Conservation (phyloP, 225 moss, liverwort and hornwort species). For the Bryum argenteum region DNA sequence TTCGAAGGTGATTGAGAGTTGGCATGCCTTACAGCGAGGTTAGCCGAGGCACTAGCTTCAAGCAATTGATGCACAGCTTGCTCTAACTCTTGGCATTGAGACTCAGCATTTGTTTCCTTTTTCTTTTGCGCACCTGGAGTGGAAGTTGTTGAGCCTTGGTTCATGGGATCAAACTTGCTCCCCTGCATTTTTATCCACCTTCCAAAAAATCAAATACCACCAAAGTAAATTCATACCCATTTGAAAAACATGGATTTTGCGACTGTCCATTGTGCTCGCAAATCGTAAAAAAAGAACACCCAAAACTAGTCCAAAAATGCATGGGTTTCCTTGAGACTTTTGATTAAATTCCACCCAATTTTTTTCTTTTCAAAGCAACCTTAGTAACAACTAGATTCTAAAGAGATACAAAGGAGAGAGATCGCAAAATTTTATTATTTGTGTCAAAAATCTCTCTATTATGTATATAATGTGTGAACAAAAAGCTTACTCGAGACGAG, state of each 20-base stretch:
- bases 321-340: too few species aligned
- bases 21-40: constrained; percentile 61
- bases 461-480: background rate
- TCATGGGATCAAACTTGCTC: constrained; percentile 78
- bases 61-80: constrained; percentile 73
- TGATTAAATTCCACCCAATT: too few species aligned
- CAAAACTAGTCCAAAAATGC: too few species aligned
- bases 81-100: constrained; percentile 74
- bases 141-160: constrained; percentile 50
- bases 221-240: background rate
- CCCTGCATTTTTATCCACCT: constrained; percentile 45
- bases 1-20: background rate
- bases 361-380: too few species aligned
- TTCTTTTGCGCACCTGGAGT: constrained; percentile 47
- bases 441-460: background rate
- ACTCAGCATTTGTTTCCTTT: constrained; percentile 66
- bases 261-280: too few species aligned
- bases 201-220: background rate
- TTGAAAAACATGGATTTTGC: too few species aligned
- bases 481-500: constrained; percentile 61
- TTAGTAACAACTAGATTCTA: too few species aligned
- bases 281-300: too few species aligned
- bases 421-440: background rate
- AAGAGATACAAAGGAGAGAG: too few species aligned
- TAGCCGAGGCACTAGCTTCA: constrained; percentile 79